Evolutionary conservation across 352 stramenopile species (phyloP).

Genomic region (Globisporangium nodosum): DNA sequence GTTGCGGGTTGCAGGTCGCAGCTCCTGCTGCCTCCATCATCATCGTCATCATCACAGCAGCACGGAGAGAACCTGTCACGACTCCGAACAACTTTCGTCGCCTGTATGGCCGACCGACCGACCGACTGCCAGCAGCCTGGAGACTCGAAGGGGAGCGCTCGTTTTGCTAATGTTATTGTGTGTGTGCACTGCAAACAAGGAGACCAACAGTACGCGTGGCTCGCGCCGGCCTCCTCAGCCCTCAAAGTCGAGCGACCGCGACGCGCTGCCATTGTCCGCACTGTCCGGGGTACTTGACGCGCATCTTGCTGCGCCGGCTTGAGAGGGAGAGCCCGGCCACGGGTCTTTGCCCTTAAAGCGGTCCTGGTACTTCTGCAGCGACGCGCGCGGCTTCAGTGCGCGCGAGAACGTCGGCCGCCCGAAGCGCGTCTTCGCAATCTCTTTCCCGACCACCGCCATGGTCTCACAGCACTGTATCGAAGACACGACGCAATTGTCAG

Average conservation of each 20-base stretch:
- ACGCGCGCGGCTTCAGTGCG: constrained; percentile 50
- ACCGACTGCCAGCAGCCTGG: background rate
- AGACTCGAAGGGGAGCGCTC: background rate
- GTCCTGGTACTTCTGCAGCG: constrained; percentile 61
- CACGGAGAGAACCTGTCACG: background rate
- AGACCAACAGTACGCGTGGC: background rate
- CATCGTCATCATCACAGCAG: background rate
- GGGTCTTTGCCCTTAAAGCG: constrained; percentile 47
- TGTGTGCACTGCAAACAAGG: constrained; percentile 1
- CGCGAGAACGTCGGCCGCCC: constrained; percentile 64
- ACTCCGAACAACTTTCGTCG: too few species aligned
- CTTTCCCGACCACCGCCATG: constrained; percentile 48
- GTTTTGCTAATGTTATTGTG: constrained; percentile 10
- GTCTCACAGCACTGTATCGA: constrained; percentile 50
- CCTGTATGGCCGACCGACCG: too few species aligned
- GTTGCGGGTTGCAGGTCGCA: background rate
- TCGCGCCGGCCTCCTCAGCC: background rate
- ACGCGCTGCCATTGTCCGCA: background rate
- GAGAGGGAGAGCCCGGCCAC: constrained; percentile 56
- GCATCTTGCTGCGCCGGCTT: background rate
- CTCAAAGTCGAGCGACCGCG: constrained; percentile 5
- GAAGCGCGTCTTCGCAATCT: constrained; percentile 55
- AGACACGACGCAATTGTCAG: background rate
- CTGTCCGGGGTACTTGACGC: too few species aligned
- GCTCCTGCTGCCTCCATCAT: background rate